Percentiles rank a stretch among this genome's conserved stretches.
phyloP scores from a whole-genome alignment of 345 rosid species.

The Eucalyptus curtisii region DNA sequence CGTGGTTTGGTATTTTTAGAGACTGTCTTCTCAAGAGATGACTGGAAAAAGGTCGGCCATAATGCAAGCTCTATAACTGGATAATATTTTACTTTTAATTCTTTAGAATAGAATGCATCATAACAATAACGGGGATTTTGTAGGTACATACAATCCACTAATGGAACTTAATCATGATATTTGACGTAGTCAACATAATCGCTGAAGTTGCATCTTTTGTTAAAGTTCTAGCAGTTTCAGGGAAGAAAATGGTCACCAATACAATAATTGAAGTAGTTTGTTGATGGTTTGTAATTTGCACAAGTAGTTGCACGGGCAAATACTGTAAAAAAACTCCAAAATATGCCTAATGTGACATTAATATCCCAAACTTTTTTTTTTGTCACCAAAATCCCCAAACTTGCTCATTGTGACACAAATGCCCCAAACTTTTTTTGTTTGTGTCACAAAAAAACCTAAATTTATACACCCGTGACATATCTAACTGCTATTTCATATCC shows the following conservation, averaged over 20 bases:
- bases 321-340: background rate
- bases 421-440: background rate
- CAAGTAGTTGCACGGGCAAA: background rate
- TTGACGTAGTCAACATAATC: background rate
- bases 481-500: background rate
- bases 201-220: background rate
- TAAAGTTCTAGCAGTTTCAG: background rate
- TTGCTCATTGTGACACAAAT: background rate
- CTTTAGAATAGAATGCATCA: background rate
- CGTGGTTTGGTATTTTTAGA: background rate
- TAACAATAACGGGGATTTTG: background rate
- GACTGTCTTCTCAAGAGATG: background rate
- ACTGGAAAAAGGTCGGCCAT: background rate
- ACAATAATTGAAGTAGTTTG: background rate
- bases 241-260: background rate
- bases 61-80: background rate
- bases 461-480: background rate
- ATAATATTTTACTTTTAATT: background rate
- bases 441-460: background rate
- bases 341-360: background rate
- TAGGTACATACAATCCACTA: background rate
- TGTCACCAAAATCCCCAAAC: background rate
- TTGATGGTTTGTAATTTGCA: background rate
- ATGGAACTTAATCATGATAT: background rate
- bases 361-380: background rate